Evolutionary conservation across 495 filamentous ascomycete genomes (phyloP).

Genomic region (Aspergillus indologenus): DNA sequence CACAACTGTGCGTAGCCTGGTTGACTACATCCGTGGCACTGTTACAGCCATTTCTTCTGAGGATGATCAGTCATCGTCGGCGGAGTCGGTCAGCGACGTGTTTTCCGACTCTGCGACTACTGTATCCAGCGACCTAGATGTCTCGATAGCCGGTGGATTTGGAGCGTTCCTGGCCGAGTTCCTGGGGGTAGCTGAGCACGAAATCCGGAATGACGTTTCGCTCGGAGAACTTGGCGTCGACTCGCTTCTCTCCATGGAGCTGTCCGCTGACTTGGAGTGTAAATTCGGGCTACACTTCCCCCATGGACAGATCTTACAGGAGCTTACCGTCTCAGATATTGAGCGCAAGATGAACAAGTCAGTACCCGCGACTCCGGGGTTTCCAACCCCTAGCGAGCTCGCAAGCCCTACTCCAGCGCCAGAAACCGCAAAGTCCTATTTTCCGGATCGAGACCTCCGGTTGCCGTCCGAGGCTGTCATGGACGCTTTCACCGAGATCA

Average conservation of each 20-base stretch:
- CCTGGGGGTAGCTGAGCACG: no score
- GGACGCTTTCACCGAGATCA: slow-evolving; percentile 21
- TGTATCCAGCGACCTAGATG: no score
- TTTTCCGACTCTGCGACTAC: no score
- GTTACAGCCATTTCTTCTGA: neutral
- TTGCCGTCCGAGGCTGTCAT: neutral
- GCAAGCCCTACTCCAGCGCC: no score
- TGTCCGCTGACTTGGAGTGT: slow-evolving; percentile 21
- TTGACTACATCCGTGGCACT: neutral
- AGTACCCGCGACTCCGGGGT: no score
- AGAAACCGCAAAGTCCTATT: no score
- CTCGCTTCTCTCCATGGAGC: slow-evolving; percentile 22
- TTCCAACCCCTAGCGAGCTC: no score
- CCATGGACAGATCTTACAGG: neutral
- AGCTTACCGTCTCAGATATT: slow-evolving; percentile 7
- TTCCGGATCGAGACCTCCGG: no score
- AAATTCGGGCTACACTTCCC: slow-evolving; percentile 16
- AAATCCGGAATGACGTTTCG: no score
- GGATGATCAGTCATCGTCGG: neutral
- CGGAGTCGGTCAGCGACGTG: neutral
- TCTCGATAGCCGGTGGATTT: no score
- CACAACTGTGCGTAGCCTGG: slow-evolving; percentile 8
- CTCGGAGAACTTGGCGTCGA: slow-evolving; percentile 20
- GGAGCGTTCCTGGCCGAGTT: no score
- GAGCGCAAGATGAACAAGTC: neutral